Base-by-base conservation (phyloP, 306 rosid species). In the Gastrolobium bilobum region DNA sequence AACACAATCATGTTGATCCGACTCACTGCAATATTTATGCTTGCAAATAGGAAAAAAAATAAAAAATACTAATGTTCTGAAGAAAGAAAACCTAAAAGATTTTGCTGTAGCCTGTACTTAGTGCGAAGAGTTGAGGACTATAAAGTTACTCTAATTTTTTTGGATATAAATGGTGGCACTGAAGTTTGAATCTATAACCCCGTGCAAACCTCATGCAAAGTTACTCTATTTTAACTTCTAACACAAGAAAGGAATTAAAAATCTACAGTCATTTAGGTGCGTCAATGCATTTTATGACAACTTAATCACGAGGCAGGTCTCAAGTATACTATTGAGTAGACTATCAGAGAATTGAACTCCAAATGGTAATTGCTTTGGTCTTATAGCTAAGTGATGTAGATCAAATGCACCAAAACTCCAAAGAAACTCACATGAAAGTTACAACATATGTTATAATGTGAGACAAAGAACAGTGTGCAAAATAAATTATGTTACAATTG, bases 1-100 rank as follows among this genome's bases (percentile, higher is more conserved):
- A 83, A 48, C 44, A 31, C 35, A 43, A 62, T 31, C 71, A 71
- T 64, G 51, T 15, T 38, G 56, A 64, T 65, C 26, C 76, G 56
- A 46, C 39, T 56, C 39, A 6, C 2, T 65, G 20, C 33, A 65
- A 53, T 52, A 65, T 4, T 38, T 26, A 51, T 13, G 26, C 26
- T 20, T 20, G 26, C 26, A 20, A 20, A 20, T 20, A 20, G 26
- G 26, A 20, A 20, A 67, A 40, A 15, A 2, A 42, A 7, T 10
- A 67, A 56, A 42, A 40, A 42, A 66, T 10, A 31, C 29, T 73
- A 15, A 29, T 31, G 34, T 60, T 67, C 67, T 68, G 62, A 46
- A 29, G 35, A 72, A 59, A 58, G 46, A 35, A 67, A 31, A 51
- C 46, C 44, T 11, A 29, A 8, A 14, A 13, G 50, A 52, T 35